Base-by-base conservation (phyloP, 164 flowering plant genomes). In the Piper betle region DNA sequence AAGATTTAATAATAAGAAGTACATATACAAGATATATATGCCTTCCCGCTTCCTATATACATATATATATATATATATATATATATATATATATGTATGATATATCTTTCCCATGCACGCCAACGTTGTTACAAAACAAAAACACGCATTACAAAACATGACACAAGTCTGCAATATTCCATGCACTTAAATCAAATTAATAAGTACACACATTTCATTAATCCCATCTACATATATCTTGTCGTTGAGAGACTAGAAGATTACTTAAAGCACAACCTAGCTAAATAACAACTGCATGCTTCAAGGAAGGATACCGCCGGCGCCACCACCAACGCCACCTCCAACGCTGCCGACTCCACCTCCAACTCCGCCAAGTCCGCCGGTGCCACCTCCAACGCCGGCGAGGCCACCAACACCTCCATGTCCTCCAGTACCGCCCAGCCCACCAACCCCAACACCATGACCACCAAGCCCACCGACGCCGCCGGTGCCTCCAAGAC, bases 341-440 rank as follows among this genome's bases (percentile, higher is more conserved):
- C 50, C 61, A 8, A 40, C 57, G n/a, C 38, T 41, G 43, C 66
- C 66, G 5, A 37, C 66, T 25, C 53, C 66, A 13, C 66, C 60
- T 2, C 66, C 66, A 0, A 37, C 66, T 15, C 60, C 66, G 2
- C 66, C 66, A 1, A 55, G 52, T 19, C 53, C 66, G 15, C 66
- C 66, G 40, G 41, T 6, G 39, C 66, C 66, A 4, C 60, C 65
- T 2, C 64, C 65, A 40, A 15, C 57, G 1, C 66, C 66, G 5
- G 60, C 42, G 13, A 37, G 48, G 6, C 65, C 66, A 20, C 65
- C 63, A 16, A 53, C 50, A 2, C 65, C 65, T 4, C 66, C 66
- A 19, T 46, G 25, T 15, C 59, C 66, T 0, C 60, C 66, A 13
- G 40, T 55, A 15, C 60, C 60, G 2, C 65, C 65, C 11, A 19